Percentiles rank a stretch among this genome's conserved stretches.
Evolutionary conservation across 768 basidiomycete species (phyloP).

Genomic region (Panellus pusillus): DNA sequence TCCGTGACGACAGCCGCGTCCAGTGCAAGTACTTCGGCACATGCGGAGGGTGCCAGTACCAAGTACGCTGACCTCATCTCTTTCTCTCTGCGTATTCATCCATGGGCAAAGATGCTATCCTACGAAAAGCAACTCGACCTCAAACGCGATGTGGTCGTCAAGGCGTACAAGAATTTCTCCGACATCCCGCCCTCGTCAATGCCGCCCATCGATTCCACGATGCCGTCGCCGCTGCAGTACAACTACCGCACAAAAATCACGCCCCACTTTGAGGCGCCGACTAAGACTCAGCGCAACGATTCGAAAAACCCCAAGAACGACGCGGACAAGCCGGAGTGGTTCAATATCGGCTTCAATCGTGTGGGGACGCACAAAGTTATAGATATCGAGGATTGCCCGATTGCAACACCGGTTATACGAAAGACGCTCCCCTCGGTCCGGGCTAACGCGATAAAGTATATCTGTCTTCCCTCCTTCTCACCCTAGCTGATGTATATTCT

Average conservation of each 20-base stretch:
- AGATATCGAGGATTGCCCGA: constrained; percentile 98
- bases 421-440: constrained; percentile 60
- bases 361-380: constrained; percentile 72
- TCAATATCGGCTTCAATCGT: constrained; percentile 88
- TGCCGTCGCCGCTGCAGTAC: constrained; percentile 88
- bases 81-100: neutral
- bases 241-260: constrained; percentile 96
- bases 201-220: constrained; percentile 70
- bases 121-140: constrained; percentile 84
- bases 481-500: neutral
- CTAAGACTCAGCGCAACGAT: constrained; percentile 29
- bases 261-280: constrained; percentile 88
- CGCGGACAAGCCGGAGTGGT: constrained; percentile 56
- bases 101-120: constrained; percentile 65
- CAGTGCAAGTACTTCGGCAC: constrained; percentile 85
- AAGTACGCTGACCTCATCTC: constrained; percentile 44
- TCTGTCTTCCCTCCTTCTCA: neutral
- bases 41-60: constrained; percentile 95
- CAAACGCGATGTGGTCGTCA: constrained; percentile 83
- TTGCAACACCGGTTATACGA: constrained; percentile 82
- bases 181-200: constrained; percentile 57
- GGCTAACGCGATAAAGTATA: constrained; percentile 67
- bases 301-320: constrained; percentile 20
- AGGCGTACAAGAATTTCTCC: constrained; percentile 81
- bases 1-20: constrained; percentile 65